Evolutionary conservation across 108 stramenopile genomes (phyloP).

Genomic region (Cyclotella sp.): DNA sequence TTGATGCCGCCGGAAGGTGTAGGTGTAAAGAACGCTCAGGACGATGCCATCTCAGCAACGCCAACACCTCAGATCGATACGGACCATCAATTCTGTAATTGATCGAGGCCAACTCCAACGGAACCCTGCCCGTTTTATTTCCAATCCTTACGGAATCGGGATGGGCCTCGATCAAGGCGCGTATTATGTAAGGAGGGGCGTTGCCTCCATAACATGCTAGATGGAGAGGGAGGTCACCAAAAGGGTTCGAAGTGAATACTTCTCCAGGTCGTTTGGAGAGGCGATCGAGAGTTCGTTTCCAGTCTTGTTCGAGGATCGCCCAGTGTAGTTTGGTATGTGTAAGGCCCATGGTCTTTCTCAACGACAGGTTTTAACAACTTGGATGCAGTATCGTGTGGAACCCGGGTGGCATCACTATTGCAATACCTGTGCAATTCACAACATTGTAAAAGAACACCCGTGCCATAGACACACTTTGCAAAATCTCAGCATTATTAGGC

Average conservation of each 20-base stretch:
- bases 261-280: slow-evolving; percentile 13
- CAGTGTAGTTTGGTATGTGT: slow-evolving; percentile 46
- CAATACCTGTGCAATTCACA: no score
- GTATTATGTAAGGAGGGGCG: slow-evolving; percentile 39
- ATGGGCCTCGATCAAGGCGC: slow-evolving; percentile 35
- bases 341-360: slow-evolving; percentile 22
- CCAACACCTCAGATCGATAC: slow-evolving; percentile 28
- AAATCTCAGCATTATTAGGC: no score
- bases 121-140: slow-evolving; percentile 32
- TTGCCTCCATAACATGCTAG: slow-evolving; percentile 40
- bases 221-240: slow-evolving; percentile 41
- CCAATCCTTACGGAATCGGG: slow-evolving; percentile 22
- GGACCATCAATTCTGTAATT: slow-evolving; percentile 33
- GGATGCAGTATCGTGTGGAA: no score
- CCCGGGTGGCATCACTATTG: no score
- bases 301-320: slow-evolving; percentile 21
- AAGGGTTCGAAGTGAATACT: slow-evolving; percentile 22
- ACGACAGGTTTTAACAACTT: no score
- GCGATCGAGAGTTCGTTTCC: slow-evolving; percentile 18
- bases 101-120: slow-evolving; percentile 36
- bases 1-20: neutral
- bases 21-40: slow-evolving; percentile 8
- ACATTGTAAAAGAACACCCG: no score
- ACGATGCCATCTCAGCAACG: slow-evolving; percentile 38
- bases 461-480: no score